Base-by-base conservation (phyloP, 2,329 filamentous ascomycete genomes). In the Hortaea sp. region DNA sequence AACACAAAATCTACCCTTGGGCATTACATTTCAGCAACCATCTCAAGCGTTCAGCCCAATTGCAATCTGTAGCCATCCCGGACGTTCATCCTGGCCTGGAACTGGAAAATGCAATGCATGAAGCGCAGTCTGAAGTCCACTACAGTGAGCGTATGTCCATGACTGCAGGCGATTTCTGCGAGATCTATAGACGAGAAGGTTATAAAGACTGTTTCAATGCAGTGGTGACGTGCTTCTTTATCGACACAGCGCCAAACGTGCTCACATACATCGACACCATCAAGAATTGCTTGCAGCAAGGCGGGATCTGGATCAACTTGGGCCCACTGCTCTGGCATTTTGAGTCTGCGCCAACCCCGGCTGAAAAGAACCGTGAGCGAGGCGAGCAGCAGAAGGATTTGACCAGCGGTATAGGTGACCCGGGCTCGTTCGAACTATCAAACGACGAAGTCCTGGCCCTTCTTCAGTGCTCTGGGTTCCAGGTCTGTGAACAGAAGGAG, bases 281-380 rank as follows among this genome's bases (percentile, higher is more conserved):
- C 45, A 71, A 70, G 38, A 78, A 85, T 60, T 94, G 89, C 59
- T 75, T 98, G 42, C 80, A 77, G 54, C 73, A 79, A 0, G 85
- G 84, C 28, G 92, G 92, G 0, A 59, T 94, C 4, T 85, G 94
- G 72, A 77, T 95, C 60, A 98, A 98, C 60, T 71, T 94, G 27
- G 92, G 92, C 0, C 92, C 92, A 0, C 68, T 98, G 45, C 71
- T 97, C 37, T 98, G 92, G 92, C 94, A 98, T 65, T 97, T 94
- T 63, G 88, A 94, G 62, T 84, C 88, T 54, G 77, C 82, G 38
- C 74, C 78, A 1, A 78, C 58, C 1, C 58, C 60, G 4, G 55
- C 55, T 11, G 78, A 35, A 74, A 76, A 53, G 71, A 78, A 58
- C 70, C 76, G 9, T 45, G 47, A 51, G 29, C 38, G 41, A 7